Evolutionary conservation across 306 rosid species (phyloP).

Genomic region (Fragaria vesca): DNA sequence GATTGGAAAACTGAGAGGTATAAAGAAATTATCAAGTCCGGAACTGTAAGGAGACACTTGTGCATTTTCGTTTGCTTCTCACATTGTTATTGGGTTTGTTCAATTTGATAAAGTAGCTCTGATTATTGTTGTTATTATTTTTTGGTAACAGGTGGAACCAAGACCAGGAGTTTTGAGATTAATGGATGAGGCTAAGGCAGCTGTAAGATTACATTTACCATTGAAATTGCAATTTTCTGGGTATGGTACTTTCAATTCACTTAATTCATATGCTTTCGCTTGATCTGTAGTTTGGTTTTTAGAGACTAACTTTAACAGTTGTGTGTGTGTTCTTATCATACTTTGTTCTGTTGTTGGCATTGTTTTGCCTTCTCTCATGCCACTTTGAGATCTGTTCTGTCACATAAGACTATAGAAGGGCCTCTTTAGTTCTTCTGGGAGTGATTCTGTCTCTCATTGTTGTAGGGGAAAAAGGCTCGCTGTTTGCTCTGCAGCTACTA

Average conservation of each 20-base stretch:
- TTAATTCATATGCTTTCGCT: slow-evolving; percentile 4
- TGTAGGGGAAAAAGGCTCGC: slow-evolving; percentile 81
- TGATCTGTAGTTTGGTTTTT: too few species aligned
- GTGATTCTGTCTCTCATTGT: slow-evolving; percentile 15
- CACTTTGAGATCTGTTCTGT: background rate
- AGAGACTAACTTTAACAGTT: slow-evolving; percentile 1
- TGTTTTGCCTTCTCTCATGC: background rate
- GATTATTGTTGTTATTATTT: background rate
- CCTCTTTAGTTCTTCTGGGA: slow-evolving; percentile 4
- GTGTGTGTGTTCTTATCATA: background rate
- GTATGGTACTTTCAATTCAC: background rate
- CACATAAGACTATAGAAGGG: slow-evolving; percentile 9
- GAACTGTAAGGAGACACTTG: slow-evolving; percentile 61
- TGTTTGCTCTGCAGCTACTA: slow-evolving; percentile 98
- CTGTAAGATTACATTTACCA: slow-evolving; percentile 56
- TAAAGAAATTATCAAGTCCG: slow-evolving; percentile 93
- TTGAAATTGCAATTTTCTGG: slow-evolving; percentile 23
- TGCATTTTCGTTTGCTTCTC: slow-evolving; percentile 2
- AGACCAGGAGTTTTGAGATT: slow-evolving; percentile 93
- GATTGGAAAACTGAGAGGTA: slow-evolving; percentile 98
- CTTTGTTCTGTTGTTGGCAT: too few species aligned
- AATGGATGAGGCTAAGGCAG: slow-evolving; percentile 89
- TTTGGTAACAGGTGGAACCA: slow-evolving; percentile 66
- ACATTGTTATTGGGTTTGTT: background rate
- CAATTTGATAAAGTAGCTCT: background rate